A percentile compares a stretch with the other conserved stretches of the same genome.
Conservation (phyloP, 805 yeast genomes). For the Nakazawaea wickerhamii region DNA sequence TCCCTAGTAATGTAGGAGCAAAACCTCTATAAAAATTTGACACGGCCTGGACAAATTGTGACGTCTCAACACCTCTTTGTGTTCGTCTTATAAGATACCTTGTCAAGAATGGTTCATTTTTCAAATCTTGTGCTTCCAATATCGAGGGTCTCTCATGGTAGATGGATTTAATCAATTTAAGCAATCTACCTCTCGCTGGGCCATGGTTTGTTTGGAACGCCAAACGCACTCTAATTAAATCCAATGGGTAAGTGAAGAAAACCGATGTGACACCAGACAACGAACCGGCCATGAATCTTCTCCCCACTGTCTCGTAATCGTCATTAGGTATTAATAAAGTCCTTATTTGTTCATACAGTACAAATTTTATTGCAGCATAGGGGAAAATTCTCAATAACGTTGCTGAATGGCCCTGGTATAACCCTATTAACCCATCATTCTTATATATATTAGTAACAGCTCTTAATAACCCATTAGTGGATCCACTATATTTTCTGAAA, state of each 20-base stretch:
- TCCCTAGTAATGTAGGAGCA: conserved; percentile 88
- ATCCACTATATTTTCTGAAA: conserved; percentile 73
- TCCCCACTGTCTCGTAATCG: conserved; percentile 67
- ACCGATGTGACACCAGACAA: conserved; percentile 86
- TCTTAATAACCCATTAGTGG: conserved; percentile 64
- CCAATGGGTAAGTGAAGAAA: conserved; percentile 86
- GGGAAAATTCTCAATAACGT: conserved; percentile 90
- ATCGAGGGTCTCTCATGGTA: conserved; percentile 29
- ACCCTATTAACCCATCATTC: conserved; percentile 71
- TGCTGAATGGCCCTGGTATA: conserved; percentile 94
- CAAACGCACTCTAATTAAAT: conserved; percentile 81
- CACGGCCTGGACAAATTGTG: conserved; percentile 32
- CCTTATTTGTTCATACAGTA: conserved; percentile 91
- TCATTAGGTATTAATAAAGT: conserved; percentile 71
- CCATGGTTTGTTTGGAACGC: conserved; percentile 71
- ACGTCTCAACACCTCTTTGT: conserved; percentile 27
- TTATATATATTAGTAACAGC: conserved; percentile 67
- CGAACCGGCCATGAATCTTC: conserved; percentile 85
- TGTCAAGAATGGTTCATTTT: conserved; percentile 25
- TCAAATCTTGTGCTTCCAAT: conserved; percentile 24
- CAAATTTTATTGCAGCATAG: conserved; percentile 94
- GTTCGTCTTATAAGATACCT: conserved; percentile 24
- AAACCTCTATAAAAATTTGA: conserved; percentile 91
- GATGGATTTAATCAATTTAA: conserved; percentile 24
- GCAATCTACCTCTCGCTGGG: conserved; percentile 26